phyloP scores from a whole-genome alignment of 106 monocot genomes.

The Narthecium ossifragum region DNA sequence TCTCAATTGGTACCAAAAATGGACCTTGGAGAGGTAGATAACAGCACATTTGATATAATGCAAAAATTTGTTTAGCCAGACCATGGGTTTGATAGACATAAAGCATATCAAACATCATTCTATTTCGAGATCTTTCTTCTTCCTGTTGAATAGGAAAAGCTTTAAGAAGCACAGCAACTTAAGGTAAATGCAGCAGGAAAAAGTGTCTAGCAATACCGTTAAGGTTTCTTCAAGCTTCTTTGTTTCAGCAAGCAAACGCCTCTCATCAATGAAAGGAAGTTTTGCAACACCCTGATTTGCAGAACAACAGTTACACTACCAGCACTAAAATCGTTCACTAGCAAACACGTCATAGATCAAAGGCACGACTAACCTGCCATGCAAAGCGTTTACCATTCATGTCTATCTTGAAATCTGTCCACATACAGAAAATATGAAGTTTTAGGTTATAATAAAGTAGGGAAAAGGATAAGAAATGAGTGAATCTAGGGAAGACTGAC shows the following conservation, averaged over 20 bases:
- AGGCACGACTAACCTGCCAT: constrained; percentile 67
- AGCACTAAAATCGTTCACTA: no score
- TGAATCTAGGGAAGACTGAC: background rate
- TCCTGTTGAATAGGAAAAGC: constrained; percentile 70
- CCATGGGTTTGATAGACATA: constrained; percentile 62
- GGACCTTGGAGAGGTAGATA: constrained; percentile 15
- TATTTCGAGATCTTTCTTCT: constrained; percentile 78
- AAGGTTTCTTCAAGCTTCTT: constrained; percentile 74
- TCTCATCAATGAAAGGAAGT: constrained; percentile 94
- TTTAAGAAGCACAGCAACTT: no score
- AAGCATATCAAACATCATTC: constrained; percentile 72
- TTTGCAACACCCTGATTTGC: constrained; percentile 73
- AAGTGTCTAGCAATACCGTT: no score
- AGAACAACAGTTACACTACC: no score
- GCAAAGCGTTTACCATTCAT: constrained; percentile 98
- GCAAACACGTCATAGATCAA: background rate
- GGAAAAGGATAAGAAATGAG: background rate
- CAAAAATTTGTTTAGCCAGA: constrained; percentile 44
- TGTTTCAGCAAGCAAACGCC: constrained; percentile 61
- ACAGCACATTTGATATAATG: constrained; percentile 38
- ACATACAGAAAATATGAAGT: constrained; percentile 4
- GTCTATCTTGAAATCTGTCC: constrained; percentile 85
- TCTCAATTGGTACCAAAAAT: constrained; percentile 44
- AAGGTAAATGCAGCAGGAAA: no score
- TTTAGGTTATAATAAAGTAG: background rate